Conservation (phyloP, 2,329 filamentous ascomycete species). For the Phialophora expanda region DNA sequence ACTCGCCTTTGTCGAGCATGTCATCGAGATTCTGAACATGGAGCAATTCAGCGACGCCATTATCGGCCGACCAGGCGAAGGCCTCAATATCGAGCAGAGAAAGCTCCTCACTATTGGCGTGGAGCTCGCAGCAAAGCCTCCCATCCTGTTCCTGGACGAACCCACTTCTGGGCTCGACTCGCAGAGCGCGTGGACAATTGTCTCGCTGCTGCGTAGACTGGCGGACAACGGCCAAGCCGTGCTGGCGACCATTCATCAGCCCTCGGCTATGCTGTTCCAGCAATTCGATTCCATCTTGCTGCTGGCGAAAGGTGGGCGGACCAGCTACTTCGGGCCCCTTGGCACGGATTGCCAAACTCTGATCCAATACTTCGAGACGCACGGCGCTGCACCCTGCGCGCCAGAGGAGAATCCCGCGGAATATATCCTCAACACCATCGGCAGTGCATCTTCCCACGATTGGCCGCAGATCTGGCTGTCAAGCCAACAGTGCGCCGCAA, state of each 20-base stretch:
- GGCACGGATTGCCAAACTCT: constrained; percentile 62
- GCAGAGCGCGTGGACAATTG: constrained; percentile 89
- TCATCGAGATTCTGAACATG: constrained; percentile 88
- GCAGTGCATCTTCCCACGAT: constrained; percentile 64
- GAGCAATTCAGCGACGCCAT: constrained; percentile 84
- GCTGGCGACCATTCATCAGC: constrained; percentile 92
- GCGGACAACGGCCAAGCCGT: constrained; percentile 86
- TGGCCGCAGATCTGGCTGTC: constrained; percentile 66
- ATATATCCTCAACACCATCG: constrained; percentile 68
- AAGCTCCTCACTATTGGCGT: constrained; percentile 88
- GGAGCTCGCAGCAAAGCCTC: constrained; percentile 87
- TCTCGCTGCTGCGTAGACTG: constrained; percentile 81
- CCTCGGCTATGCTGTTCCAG: constrained; percentile 87
- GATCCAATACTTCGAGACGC: constrained; percentile 66
- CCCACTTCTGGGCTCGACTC: constrained; percentile 90
- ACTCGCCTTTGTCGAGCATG: constrained; percentile 81
- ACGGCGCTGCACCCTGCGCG: constrained; percentile 64
- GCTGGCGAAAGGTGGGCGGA: constrained; percentile 67
- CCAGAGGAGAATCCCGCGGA: constrained; percentile 72
- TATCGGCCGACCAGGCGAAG: constrained; percentile 85
- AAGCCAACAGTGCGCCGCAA: neutral
- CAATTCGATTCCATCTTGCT: constrained; percentile 71
- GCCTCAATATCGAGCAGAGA: constrained; percentile 64
- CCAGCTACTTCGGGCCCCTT: constrained; percentile 71
- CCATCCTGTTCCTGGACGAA: constrained; percentile 86